These are phyloP conservation scores for Nannizzia gypsea DNA, from an alignment of 2,329 filamentous ascomycete species.

Conservation along the genomic window DNA sequence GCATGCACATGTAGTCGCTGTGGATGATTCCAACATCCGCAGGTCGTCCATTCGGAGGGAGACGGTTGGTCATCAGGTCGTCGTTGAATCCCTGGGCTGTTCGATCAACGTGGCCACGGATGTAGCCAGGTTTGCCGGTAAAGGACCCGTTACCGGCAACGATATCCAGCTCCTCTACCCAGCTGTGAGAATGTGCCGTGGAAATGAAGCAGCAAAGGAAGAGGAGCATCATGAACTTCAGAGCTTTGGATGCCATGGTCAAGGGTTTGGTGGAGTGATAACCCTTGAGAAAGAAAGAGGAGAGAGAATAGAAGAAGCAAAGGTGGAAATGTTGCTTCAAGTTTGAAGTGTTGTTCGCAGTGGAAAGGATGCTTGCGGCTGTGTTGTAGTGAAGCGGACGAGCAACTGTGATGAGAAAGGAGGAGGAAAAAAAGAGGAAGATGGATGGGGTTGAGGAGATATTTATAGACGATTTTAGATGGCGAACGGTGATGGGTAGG, in stretches of 20 bases:
- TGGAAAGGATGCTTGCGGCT: neutral
- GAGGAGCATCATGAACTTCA: neutral
- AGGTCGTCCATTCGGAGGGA: slow-evolving; percentile 44
- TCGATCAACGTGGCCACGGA: slow-evolving; percentile 58
- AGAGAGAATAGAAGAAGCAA: neutral
- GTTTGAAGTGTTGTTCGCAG: neutral
- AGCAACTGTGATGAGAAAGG: neutral
- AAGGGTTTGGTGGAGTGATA: neutral
- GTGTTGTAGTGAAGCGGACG: neutral
- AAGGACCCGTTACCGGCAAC: slow-evolving; percentile 65
- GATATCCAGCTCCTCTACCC: slow-evolving; percentile 65
- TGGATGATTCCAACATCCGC: slow-evolving; percentile 39
- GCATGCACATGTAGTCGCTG: slow-evolving; percentile 51
- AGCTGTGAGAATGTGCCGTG: slow-evolving; percentile 49
- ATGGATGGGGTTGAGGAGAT: neutral
- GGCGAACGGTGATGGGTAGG: neutral
- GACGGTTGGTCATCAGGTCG: slow-evolving; percentile 47
- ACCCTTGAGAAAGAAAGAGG: neutral
- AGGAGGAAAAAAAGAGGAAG: neutral
- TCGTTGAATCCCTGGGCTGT: slow-evolving; percentile 47
- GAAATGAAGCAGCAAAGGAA: neutral
- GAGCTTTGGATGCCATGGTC: neutral
- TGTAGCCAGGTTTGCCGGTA: slow-evolving; percentile 57
- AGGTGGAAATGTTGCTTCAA: neutral
- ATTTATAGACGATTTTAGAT: neutral